These are phyloP conservation scores for Tetrahymena borealis DNA, from an alignment of 73 alveolate species.

Conservation along the genomic window DNA sequence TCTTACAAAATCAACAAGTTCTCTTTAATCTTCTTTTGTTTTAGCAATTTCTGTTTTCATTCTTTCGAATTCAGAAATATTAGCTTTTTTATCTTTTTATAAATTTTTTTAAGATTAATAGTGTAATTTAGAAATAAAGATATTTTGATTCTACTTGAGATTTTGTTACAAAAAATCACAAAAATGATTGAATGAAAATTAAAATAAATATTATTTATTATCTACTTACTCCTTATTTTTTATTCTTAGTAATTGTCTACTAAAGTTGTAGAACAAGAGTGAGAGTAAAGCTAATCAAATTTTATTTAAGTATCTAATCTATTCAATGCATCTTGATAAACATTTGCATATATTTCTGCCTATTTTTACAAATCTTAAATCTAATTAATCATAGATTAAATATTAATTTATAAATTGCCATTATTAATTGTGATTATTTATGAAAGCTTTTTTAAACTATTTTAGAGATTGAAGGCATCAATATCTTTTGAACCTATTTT, in stretches of 20 bases:
- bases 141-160: neutral
- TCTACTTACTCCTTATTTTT: neutral
- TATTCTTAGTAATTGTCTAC: neutral
- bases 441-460: neutral
- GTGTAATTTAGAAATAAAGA: no score
- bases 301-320: neutral
- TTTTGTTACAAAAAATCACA: no score
- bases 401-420: neutral
- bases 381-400: neutral
- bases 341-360: constrained; percentile 1
- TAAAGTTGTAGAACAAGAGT: neutral
- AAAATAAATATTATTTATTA: no score
- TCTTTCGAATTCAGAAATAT: neutral
- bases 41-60: neutral
- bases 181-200: no score
- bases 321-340: neutral
- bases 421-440: neutral
- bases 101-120: no score
- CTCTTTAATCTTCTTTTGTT: neutral
- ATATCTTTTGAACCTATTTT: neutral
- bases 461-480: neutral
- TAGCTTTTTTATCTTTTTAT: neutral
- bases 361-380: neutral
- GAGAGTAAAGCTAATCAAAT: neutral
- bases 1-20: neutral